Conservation (phyloP, 352 stramenopile genomes). For the Phytophthora megakarya region DNA sequence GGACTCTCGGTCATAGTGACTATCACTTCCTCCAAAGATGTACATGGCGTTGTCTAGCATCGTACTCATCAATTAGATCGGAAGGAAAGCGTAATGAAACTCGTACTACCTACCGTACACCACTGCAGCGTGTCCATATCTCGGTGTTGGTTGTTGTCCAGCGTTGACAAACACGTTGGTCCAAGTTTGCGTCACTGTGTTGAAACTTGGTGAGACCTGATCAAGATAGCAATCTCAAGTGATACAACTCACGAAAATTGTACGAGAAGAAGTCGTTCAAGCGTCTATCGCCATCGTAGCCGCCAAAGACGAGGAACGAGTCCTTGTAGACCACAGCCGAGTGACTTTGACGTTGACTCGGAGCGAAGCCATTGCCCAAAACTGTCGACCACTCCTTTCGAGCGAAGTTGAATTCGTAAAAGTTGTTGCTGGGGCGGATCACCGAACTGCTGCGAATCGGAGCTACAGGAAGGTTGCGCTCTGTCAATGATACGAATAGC, state of each 20-base stretch:
- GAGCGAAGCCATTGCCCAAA: conserved; percentile 56
- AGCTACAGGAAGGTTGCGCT: conserved; percentile 25
- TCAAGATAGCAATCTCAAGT: background rate
- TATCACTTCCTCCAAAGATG: conserved; percentile 55
- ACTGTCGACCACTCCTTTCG: conserved; percentile 74
- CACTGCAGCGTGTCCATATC: conserved; percentile 95
- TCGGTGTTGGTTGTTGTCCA: conserved; percentile 89
- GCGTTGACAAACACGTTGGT: conserved; percentile 72
- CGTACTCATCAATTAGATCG: background rate
- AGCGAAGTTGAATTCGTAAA: conserved; percentile 92
- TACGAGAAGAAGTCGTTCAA: conserved; percentile 96
- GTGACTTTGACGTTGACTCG: conserved; percentile 92
- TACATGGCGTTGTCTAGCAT: conserved; percentile 40
- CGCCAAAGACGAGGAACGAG: conserved; percentile 94
- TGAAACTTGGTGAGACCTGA: background rate
- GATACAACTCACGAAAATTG: conserved; percentile 80
- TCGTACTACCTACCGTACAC: conserved; percentile 61
- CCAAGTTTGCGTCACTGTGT: conserved; percentile 82
- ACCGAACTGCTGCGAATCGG: conserved; percentile 25
- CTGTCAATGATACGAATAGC: conserved; percentile 10
- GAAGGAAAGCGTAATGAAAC: background rate
- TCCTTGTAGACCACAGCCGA: conserved; percentile 92
- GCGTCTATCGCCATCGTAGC: conserved; percentile 91
- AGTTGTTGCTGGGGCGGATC: conserved; percentile 84
- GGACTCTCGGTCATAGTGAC: conserved; percentile 52